phyloP scores from a whole-genome alignment of 768 basidiomycete species.

The Auriscalpium vulgare region DNA sequence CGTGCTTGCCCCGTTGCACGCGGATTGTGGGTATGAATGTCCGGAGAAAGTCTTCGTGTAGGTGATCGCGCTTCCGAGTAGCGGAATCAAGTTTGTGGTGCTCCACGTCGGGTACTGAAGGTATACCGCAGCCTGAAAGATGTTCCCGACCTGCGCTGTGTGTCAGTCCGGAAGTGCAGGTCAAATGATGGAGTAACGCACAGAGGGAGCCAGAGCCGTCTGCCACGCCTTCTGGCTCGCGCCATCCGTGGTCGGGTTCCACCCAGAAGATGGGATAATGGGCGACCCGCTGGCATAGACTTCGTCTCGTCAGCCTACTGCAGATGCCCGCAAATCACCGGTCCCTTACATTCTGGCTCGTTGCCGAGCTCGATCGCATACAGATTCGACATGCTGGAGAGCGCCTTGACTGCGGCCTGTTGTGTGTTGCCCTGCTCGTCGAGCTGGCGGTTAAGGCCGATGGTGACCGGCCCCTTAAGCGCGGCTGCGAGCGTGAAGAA shows the following conservation, averaged over 20 bases:
- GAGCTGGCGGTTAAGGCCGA: slow-evolving; percentile 31
- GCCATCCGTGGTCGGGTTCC: slow-evolving; percentile 27
- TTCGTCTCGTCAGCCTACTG: neutral
- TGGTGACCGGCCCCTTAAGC: slow-evolving; percentile 26
- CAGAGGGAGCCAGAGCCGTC: slow-evolving; percentile 22
- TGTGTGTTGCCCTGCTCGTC: slow-evolving; percentile 29
- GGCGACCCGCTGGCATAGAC: slow-evolving; percentile 27
- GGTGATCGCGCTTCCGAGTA: slow-evolving; percentile 20
- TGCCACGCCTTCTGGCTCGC: slow-evolving; percentile 27
- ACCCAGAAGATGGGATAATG: slow-evolving; percentile 23
- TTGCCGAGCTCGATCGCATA: slow-evolving; percentile 31
- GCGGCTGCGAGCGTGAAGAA: slow-evolving; percentile 26
- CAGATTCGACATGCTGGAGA: slow-evolving; percentile 25
- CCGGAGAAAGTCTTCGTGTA: slow-evolving; percentile 26
- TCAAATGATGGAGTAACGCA: slow-evolving; percentile 10
- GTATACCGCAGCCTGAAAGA: slow-evolving; percentile 31
- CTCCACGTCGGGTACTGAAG: slow-evolving; percentile 24
- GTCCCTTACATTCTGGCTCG: slow-evolving; percentile 28
- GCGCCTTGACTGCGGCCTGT: slow-evolving; percentile 24
- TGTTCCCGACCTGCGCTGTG: slow-evolving; percentile 22
- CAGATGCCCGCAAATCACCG: neutral
- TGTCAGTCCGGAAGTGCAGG: neutral
- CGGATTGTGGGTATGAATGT: slow-evolving; percentile 32
- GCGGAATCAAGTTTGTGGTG: slow-evolving; percentile 23
- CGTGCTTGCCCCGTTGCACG: slow-evolving; percentile 29